Evolutionary conservation across 2,329 filamentous ascomycete species (phyloP), one percentile per base, ranked within the genome.

Genomic region (Zymoseptoria crescenta): DNA sequence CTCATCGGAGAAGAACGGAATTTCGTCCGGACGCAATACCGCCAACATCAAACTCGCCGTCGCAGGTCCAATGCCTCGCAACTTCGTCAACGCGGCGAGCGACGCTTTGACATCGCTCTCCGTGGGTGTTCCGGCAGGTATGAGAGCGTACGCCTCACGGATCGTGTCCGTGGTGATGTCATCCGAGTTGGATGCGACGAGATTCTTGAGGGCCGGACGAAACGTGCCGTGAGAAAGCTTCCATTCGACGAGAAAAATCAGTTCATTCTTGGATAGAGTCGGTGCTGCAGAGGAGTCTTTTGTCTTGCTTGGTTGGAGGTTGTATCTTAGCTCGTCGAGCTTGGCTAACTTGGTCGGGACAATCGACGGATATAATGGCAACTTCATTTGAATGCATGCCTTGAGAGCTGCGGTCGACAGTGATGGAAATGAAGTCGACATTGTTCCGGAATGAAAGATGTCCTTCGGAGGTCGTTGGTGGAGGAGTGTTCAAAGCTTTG

Each of bases 1-100:
- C 73, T 94, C 89, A 68, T 95, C 90, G 2, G 86, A 88, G 74
- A 93, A 93, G 77, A 93, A 93, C 1, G 88, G 81, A 54, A 86
- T 78, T 10, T 75, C 73, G 0, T 77, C 72, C 0, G 86, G 80
- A 60, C 85, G 80, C 63, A 85, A 81, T 4, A 87, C 82, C 4
- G 86, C 82, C 2, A 94, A 79, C 1, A 93, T 74, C 30, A 94
- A 80, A 1, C 87, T 89, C 0, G 88, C 89, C 0, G 89, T 93
- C 7, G 89, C 89, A 1, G 89, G 88, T 0, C 89, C 89, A 62
- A 95, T 83, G 35, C 89, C 89, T 63, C 80, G 86, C n/a, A 94
- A 76, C 57, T 78, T 78, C 1, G 78, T 79, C 9, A 92, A 76
- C 1, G 74, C 73, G 2, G 78, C 77, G 6, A 89, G 69, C 3